phyloP scores from a whole-genome alignment of 139 green algal species.

The Coccomyxa sp. region DNA sequence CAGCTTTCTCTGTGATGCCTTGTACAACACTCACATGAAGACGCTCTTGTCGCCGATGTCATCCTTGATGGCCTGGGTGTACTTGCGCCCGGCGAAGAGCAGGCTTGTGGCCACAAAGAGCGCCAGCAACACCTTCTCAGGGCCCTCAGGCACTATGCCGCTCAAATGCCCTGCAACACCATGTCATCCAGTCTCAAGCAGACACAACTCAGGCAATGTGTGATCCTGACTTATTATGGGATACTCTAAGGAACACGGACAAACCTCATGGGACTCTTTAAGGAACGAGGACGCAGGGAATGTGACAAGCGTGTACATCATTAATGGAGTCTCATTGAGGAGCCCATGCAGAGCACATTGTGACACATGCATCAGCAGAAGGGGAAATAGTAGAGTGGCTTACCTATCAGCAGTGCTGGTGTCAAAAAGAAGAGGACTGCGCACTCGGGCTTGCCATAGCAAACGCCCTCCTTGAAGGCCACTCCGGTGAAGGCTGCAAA shows the following conservation, averaged over 20 bases:
- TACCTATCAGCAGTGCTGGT: conserved; percentile 41
- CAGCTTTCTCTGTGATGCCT: not conserved
- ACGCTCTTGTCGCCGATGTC: conserved; percentile 93
- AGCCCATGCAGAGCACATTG: no score
- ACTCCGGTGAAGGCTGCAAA: conserved; percentile 90
- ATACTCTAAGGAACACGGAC: no score
- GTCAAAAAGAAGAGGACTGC: conserved; percentile 62
- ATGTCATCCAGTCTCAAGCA: no score
- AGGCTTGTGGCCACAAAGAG: conserved; percentile 25
- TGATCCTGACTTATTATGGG: no score
- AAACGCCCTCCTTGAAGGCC: conserved; percentile 79
- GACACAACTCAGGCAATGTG: no score
- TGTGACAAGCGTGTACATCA: no score
- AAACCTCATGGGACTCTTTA: no score
- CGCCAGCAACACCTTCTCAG: conserved; percentile 32
- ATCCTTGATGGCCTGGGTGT: conserved; percentile 83
- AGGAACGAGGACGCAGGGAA: no score
- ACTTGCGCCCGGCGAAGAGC: conserved; percentile 86
- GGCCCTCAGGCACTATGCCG: conserved; percentile 16
- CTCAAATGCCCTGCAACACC: not conserved
- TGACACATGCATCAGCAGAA: no score
- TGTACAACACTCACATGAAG: conserved; percentile 81
- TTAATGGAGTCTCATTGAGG: no score
- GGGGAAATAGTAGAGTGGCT: not conserved
- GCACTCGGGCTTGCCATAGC: conserved; percentile 81